Conservation (phyloP, 331 rosid genomes). For the Pyrus hybrid region DNA sequence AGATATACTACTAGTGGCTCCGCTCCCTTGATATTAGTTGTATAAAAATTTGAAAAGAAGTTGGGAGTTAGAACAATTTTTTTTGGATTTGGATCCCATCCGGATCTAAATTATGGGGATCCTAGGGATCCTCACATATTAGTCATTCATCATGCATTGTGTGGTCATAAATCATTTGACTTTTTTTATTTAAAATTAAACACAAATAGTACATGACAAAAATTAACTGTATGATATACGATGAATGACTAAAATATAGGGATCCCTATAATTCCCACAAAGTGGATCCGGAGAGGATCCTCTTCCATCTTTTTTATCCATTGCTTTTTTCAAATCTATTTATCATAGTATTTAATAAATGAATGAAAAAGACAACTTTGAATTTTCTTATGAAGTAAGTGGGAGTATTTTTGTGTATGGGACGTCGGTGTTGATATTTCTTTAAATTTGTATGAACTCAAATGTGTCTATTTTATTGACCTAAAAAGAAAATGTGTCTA, state of each 20-base stretch:
- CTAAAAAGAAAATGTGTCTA: background rate
- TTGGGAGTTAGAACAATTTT: background rate
- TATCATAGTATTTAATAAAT: background rate
- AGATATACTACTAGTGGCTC: background rate
- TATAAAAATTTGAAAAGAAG: background rate
- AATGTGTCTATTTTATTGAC: too few relatives aligned
- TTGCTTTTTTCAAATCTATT: background rate
- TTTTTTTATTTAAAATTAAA: too few relatives aligned
- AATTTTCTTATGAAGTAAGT: background rate
- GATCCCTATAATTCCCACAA: too few relatives aligned
- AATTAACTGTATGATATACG: accelerated
- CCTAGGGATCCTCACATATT: too few relatives aligned
- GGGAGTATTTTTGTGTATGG: background rate
- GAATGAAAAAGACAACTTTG: background rate
- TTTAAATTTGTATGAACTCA: background rate
- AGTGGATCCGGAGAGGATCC: too few relatives aligned
- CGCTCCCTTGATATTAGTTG: background rate
- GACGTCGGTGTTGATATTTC: background rate
- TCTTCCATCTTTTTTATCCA: background rate
- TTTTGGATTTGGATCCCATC: too few relatives aligned
- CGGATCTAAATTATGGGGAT: too few relatives aligned
- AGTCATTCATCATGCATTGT: too few relatives aligned
- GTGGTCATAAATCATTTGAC: too few relatives aligned
- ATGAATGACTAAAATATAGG: accelerated
- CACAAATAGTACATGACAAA: too few relatives aligned